Evolutionary conservation across 257 asterid species (phyloP).

Genomic region (Avicennia marina): DNA sequence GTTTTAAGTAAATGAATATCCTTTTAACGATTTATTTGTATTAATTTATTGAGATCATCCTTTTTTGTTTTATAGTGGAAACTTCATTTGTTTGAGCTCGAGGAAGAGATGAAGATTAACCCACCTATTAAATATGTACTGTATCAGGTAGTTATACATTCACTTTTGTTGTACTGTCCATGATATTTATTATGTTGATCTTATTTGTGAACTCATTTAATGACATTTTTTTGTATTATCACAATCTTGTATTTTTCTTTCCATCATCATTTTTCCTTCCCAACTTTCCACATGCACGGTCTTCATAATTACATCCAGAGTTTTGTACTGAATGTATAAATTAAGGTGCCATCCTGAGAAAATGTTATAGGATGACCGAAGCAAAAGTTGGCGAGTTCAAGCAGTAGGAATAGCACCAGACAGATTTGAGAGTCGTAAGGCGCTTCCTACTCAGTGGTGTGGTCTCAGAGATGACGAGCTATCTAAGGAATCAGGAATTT

Average conservation of each 20-base stretch:
- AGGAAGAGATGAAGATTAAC: conserved; percentile 51
- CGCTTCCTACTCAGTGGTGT: conserved; percentile 82
- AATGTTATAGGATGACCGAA: conserved; percentile 61
- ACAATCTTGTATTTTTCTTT: too few relatives aligned
- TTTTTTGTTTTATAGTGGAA: conserved; percentile 42
- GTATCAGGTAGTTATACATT: conserved; percentile 35
- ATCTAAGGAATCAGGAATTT: conserved; percentile 50
- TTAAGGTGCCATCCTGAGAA: background rate
- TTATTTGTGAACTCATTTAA: too few relatives aligned
- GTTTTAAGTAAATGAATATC: too few relatives aligned
- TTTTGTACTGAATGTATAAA: too few relatives aligned
- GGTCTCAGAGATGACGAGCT: conserved; percentile 83
- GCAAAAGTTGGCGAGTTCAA: conserved; percentile 81
- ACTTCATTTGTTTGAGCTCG: conserved; percentile 60
- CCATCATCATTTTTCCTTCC: too few relatives aligned
- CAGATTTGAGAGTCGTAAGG: conserved; percentile 77
- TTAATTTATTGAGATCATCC: background rate
- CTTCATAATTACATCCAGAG: too few relatives aligned
- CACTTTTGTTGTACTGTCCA: too few relatives aligned
- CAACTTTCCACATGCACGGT: too few relatives aligned
- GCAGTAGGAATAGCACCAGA: conserved; percentile 72
- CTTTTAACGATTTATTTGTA: background rate
- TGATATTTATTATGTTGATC: too few relatives aligned
- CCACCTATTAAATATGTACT: conserved; percentile 51
- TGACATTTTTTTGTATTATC: too few relatives aligned